Evolutionary conservation across 495 filamentous ascomycete genomes (phyloP).

Genomic region (Aspergillus biplanus): DNA sequence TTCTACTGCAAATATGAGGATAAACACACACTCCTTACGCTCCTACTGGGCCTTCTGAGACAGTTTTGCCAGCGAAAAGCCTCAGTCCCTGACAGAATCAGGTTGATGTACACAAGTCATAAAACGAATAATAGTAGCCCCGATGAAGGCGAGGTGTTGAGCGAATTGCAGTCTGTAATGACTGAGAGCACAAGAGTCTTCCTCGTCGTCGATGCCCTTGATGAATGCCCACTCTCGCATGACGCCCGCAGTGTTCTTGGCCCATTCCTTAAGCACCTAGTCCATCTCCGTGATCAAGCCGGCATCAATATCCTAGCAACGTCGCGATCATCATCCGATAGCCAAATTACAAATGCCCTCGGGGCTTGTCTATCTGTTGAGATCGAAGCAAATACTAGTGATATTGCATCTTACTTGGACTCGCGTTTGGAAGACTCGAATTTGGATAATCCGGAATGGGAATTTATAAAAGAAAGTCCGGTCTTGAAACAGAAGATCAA

Average conservation of each 20-base stretch:
- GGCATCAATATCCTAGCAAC: neutral
- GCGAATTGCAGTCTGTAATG: neutral
- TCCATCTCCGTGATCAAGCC: neutral
- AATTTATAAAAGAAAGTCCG: too few species aligned
- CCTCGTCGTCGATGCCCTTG: neutral
- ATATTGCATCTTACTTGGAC: too few species aligned
- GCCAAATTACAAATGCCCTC: too few species aligned
- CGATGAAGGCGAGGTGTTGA: neutral
- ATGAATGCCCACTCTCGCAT: neutral
- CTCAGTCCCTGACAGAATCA: neutral
- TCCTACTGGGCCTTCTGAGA: neutral
- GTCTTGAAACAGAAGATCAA: neutral
- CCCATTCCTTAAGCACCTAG: neutral
- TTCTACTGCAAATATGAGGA: neutral
- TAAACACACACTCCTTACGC: neutral
- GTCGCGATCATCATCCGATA: too few species aligned
- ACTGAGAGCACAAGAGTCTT: neutral
- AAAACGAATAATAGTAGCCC: neutral
- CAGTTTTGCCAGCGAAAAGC: neutral
- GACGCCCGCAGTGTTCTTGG: neutral
- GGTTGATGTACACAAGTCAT: too few species aligned
- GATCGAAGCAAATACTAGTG: too few species aligned
- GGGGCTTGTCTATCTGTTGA: too few species aligned
- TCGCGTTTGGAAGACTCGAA: too few species aligned
- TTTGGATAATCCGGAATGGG: too few species aligned